A percentile compares a stretch with the other conserved stretches of the same genome.
These are phyloP conservation scores for Brassica balearica DNA, from an alignment of 441 rosid species.

Conservation along the genomic window DNA sequence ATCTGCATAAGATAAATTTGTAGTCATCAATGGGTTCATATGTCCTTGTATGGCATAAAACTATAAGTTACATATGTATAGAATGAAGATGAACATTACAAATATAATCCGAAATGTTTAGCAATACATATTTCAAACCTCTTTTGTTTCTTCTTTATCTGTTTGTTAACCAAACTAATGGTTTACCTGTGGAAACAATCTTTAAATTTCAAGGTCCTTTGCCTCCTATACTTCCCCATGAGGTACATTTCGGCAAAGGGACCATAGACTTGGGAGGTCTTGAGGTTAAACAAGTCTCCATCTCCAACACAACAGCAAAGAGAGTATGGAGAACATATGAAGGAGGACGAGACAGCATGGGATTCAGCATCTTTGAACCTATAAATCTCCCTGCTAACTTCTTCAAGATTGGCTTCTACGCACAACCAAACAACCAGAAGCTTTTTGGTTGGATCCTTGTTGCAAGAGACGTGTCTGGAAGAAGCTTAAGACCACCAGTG, in stretches of 20 bases:
- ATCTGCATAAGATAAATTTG: neutral
- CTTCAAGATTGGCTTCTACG: neutral
- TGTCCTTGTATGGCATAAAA: neutral
- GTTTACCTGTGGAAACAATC: conserved; percentile 8
- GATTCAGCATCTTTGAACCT: conserved; percentile 11
- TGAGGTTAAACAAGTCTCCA: conserved; percentile 6
- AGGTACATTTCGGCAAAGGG: neutral
- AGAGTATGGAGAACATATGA: conserved; percentile 10
- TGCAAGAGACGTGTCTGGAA: conserved; percentile 10
- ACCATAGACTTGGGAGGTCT: conserved; percentile 13
- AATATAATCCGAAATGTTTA: neutral
- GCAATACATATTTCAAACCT: neutral
- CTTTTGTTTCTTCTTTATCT: neutral
- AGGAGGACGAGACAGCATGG: conserved; percentile 7
- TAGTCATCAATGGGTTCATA: conserved; percentile 5
- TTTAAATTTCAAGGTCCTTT: conserved; percentile 2
- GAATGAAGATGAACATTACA: conserved; percentile 4
- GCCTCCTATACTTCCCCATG: neutral
- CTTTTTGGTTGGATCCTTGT: conserved; percentile 10
- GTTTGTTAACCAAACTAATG: neutral
- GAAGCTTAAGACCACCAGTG: neutral
- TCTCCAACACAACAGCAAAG: neutral
- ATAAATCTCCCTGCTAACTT: neutral
- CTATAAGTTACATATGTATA: neutral
- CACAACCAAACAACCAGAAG: neutral